These are phyloP conservation scores for Selaginella tamariscina DNA, from an alignment of 75 land plant genomes.

Conservation along the genomic window DNA sequence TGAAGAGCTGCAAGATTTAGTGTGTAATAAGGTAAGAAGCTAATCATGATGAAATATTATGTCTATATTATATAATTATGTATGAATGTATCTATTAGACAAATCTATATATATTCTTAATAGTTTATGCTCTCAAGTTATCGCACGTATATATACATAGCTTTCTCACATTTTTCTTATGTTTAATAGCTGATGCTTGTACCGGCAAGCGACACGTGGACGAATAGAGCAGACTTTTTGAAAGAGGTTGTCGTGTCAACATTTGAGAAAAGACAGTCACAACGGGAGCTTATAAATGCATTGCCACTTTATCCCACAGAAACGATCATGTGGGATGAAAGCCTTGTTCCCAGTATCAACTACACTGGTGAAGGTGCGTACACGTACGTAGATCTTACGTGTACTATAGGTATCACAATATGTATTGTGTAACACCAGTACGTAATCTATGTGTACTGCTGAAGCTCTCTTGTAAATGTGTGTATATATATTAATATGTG, in stretches of 20 bases:
- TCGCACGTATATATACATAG: background rate
- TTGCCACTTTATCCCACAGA: slow-evolving; percentile 97
- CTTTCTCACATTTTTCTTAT: background rate
- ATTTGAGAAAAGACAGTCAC: slow-evolving; percentile 90
- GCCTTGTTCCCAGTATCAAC: slow-evolving; percentile 90
- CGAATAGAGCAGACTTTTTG: slow-evolving; percentile 58
- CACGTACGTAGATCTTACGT: too few species aligned
- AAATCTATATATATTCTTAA: too few species aligned
- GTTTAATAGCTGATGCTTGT: slow-evolving; percentile 58
- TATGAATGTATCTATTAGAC: too few species aligned
- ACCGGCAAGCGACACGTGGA: slow-evolving; percentile 61
- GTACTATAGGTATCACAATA: too few species aligned
- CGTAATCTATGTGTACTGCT: too few species aligned
- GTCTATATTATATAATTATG: too few species aligned
- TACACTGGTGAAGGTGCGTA: slow-evolving; percentile 98
- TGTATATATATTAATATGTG: too few species aligned
- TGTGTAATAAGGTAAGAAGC: slow-evolving; percentile 54
- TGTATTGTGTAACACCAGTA: too few species aligned
- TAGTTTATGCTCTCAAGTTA: too few species aligned
- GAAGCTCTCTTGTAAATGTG: too few species aligned
- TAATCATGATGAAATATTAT: too few species aligned
- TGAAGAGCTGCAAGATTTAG: slow-evolving; percentile 70
- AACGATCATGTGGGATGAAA: slow-evolving; percentile 99
- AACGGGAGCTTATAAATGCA: slow-evolving; percentile 92
- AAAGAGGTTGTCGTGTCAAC: slow-evolving; percentile 76